Conservation (phyloP, 164 flowering plant species). For the Magnolia changhungtana region DNA sequence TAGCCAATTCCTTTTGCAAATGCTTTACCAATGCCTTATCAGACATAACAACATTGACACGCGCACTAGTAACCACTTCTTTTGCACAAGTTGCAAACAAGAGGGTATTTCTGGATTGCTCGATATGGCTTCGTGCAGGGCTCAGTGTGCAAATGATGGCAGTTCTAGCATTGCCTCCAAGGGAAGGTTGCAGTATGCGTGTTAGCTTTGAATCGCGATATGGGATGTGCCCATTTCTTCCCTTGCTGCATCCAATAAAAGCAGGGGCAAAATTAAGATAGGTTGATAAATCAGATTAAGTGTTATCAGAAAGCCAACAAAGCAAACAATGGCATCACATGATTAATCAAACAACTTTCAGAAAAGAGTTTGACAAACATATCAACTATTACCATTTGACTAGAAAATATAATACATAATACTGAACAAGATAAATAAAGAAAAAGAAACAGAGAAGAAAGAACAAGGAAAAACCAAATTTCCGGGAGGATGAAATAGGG, state of each 20-base stretch:
- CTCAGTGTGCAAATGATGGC: slow-evolving; percentile 95
- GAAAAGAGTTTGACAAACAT: neutral
- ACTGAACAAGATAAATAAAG: too few relatives aligned
- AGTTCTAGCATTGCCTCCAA: slow-evolving; percentile 95
- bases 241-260: slow-evolving; percentile 54
- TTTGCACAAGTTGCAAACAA: slow-evolving; percentile 92
- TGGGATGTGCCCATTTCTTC: slow-evolving; percentile 79
- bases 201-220: slow-evolving; percentile 92
- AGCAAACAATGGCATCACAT: neutral
- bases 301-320: too few relatives aligned
- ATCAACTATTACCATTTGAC: too few relatives aligned
- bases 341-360: neutral
- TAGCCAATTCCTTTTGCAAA: slow-evolving; percentile 73
- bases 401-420: too few relatives aligned
- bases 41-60: slow-evolving; percentile 84
- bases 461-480: neutral
- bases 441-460: too few relatives aligned
- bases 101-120: slow-evolving; percentile 93
- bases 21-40: slow-evolving; percentile 90
- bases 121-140: slow-evolving; percentile 83
- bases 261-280: neutral
- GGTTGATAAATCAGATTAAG: too few relatives aligned
- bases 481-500: neutral
- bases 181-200: slow-evolving; percentile 81
- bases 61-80: slow-evolving; percentile 76